phyloP scores from a whole-genome alignment of 1,284 basidiomycete genomes.

The Fomitopsis schrenkii region DNA sequence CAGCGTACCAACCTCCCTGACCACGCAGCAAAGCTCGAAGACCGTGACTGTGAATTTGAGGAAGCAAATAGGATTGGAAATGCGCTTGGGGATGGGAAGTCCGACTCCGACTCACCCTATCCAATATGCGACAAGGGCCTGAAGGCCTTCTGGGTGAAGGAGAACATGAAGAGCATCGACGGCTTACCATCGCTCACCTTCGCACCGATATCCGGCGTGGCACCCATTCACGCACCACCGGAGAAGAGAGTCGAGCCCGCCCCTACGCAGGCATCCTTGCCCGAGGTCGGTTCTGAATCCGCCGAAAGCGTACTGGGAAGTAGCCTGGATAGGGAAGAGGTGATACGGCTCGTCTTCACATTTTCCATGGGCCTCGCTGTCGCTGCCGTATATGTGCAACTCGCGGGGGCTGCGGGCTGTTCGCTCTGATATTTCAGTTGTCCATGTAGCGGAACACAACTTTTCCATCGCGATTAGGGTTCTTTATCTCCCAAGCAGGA shows the following conservation, averaged over 20 bases:
- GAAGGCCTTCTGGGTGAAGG: slow-evolving; percentile 39
- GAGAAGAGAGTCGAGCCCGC: slow-evolving; percentile 1
- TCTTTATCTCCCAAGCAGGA: too few relatives aligned
- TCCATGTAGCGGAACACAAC: too few relatives aligned
- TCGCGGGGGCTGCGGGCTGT: too few relatives aligned
- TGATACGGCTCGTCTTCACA: slow-evolving; percentile 13
- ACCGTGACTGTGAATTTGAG: slow-evolving; percentile 18
- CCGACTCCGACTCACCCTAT: slow-evolving; percentile 4
- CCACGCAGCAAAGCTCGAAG: slow-evolving; percentile 26
- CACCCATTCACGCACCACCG: slow-evolving; percentile 9
- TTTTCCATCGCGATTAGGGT: too few relatives aligned
- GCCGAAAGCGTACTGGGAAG: neutral
- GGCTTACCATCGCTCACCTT: slow-evolving; percentile 32
- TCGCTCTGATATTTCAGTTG: too few relatives aligned
- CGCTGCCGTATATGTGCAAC: slow-evolving; percentile 10
- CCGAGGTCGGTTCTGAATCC: neutral
- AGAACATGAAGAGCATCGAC: slow-evolving; percentile 45
- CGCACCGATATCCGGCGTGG: slow-evolving; percentile 9
- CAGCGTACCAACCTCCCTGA: slow-evolving; percentile 38
- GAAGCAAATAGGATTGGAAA: neutral
- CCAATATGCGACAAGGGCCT: slow-evolving; percentile 29
- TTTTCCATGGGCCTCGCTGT: slow-evolving; percentile 16
- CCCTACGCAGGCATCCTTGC: neutral
- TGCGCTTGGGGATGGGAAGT: neutral
- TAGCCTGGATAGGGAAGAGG: slow-evolving; percentile 2